A percentile compares a stretch with the other conserved stretches of the same genome.
Conservation (phyloP, 352 stramenopile genomes). For the Pythium biforme region DNA sequence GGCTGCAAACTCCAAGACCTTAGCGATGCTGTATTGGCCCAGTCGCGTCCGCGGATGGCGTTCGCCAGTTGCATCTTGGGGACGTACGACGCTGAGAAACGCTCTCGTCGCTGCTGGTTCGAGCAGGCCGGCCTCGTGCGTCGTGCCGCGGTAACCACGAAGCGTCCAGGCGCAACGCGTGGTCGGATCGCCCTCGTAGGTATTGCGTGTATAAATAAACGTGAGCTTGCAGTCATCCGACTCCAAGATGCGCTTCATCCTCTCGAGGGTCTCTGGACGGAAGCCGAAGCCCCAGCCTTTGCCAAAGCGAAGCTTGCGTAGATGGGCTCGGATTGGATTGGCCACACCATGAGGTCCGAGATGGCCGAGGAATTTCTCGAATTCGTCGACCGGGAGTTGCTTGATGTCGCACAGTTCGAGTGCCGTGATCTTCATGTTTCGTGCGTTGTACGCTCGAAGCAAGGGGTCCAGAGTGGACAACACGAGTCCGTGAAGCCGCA, state of each 20-base stretch:
- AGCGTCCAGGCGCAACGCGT: background rate
- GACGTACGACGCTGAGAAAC: slow-evolving; percentile 1
- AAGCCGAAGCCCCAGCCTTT: slow-evolving; percentile 9
- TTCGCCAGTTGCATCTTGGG: background rate
- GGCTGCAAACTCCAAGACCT: slow-evolving; percentile 3
- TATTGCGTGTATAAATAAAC: slow-evolving; percentile 1
- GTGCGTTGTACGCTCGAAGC: background rate
- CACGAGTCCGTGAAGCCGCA: background rate
- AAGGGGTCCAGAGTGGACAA: slow-evolving; percentile 3
- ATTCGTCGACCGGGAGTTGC: background rate
- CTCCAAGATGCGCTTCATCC: slow-evolving; percentile 2
- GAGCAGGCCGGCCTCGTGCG: background rate
- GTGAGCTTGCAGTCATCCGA: background rate
- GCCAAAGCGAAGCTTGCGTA: slow-evolving; percentile 8
- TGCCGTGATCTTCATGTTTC: background rate
- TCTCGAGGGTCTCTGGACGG: background rate
- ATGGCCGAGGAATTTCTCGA: slow-evolving; percentile 7
- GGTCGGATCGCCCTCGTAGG: background rate
- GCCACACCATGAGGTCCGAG: background rate
- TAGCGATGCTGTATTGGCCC: background rate
- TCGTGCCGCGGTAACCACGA: background rate
- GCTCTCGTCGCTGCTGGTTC: background rate
- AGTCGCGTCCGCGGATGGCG: background rate
- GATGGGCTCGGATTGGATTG: slow-evolving; percentile 6
- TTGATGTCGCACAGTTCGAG: slow-evolving; percentile 12